A percentile compares a stretch with the other conserved stretches of the same genome.
Evolutionary conservation across 768 basidiomycete genomes (phyloP).

Genomic region (Megacollybia marginata): DNA sequence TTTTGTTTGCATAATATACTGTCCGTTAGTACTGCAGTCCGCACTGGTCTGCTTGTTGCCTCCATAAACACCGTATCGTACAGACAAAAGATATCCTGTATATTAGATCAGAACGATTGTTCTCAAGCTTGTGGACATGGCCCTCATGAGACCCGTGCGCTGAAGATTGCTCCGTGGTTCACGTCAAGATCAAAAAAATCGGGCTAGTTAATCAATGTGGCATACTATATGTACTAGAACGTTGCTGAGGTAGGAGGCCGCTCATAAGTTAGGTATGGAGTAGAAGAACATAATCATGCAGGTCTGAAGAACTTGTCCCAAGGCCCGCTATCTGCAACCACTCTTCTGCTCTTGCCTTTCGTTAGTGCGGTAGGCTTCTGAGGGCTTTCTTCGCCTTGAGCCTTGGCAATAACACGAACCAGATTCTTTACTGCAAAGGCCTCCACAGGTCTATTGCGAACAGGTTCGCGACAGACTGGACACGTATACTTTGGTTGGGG

Average conservation of each 20-base stretch:
- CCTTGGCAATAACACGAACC: constrained; percentile 23
- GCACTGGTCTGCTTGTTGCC: constrained; percentile 46
- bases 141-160: too few species aligned
- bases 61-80: too few species aligned
- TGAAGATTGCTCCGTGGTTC: too few species aligned
- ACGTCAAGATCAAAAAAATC: too few species aligned
- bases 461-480: constrained; percentile 31
- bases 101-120: too few species aligned
- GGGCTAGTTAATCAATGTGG: too few species aligned
- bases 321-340: not conserved
- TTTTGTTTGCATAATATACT: constrained; percentile 72
- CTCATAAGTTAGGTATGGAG: too few species aligned
- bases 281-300: constrained; percentile 4
- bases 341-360: not conserved
- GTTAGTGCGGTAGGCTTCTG: not conserved
- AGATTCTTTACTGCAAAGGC: constrained; percentile 33
- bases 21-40: constrained; percentile 68
- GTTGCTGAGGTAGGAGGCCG: too few species aligned
- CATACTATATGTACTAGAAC: too few species aligned
- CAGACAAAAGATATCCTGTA: too few species aligned
- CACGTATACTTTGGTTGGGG: constrained; percentile 30
- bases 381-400: constrained; percentile 23
- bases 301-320: not conserved
- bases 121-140: too few species aligned
- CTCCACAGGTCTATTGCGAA: constrained; percentile 27